These are phyloP conservation scores for Halenospora varia DNA, from an alignment of 495 filamentous ascomycete species.

Conservation along the genomic window DNA sequence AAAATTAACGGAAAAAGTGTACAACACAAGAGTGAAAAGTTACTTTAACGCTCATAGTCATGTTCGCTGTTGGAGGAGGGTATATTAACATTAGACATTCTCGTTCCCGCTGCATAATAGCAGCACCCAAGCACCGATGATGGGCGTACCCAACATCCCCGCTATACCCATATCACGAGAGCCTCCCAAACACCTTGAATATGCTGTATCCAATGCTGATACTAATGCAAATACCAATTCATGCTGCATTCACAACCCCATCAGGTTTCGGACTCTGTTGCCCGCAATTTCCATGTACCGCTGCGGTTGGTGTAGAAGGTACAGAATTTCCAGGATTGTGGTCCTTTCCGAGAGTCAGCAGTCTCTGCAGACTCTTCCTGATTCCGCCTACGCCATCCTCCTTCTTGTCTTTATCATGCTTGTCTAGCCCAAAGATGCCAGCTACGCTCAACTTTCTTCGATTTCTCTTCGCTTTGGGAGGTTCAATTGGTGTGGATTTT, in stretches of 20 bases:
- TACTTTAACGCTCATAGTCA: too few species aligned
- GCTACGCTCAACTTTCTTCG: conserved; percentile 29
- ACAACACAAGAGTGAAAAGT: too few species aligned
- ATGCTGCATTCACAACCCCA: background rate
- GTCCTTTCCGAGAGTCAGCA: conserved; percentile 20
- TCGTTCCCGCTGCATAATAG: background rate
- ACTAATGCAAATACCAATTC: background rate
- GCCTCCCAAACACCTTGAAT: conserved; percentile 6
- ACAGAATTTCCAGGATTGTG: background rate
- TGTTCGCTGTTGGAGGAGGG: too few species aligned
- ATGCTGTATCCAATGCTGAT: background rate
- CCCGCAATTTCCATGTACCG: background rate
- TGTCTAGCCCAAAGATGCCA: conserved; percentile 21
- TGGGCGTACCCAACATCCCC: conserved; percentile 18
- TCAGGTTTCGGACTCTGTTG: background rate
- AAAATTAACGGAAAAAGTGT: too few species aligned
- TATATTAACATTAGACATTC: background rate
- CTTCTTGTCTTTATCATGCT: conserved; percentile 3
- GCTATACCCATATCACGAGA: background rate
- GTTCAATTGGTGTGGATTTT: conserved; percentile 39
- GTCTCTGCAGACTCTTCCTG: conserved; percentile 15
- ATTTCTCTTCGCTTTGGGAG: conserved; percentile 29
- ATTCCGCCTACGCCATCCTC: conserved; percentile 10
- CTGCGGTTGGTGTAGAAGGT: background rate
- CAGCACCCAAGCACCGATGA: conserved; percentile 4